Conservation (phyloP, 257 asterid genomes). For the Solanum chiquidenum region DNA sequence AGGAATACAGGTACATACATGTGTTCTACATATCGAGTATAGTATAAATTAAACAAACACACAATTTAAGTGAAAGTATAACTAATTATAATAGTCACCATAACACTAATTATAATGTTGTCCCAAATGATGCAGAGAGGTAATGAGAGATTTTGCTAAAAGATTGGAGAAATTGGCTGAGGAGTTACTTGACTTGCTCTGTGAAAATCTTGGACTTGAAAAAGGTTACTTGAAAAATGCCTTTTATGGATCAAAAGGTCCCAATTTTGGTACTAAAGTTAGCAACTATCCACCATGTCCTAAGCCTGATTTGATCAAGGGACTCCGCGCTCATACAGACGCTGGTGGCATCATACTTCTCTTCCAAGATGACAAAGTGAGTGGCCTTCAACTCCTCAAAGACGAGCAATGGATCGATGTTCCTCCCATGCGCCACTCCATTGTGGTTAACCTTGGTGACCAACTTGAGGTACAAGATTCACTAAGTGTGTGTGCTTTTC, state of each 20-base stretch:
- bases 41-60: background rate
- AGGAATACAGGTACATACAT: slow-evolving; percentile 5
- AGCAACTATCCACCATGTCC: slow-evolving; percentile 69
- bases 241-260: slow-evolving; percentile 26
- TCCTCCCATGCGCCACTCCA: slow-evolving; percentile 46
- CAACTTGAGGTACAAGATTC: slow-evolving; percentile 37
- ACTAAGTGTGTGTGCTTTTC: background rate
- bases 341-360: slow-evolving; percentile 61
- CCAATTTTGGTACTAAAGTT: slow-evolving; percentile 63
- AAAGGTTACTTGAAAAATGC: slow-evolving; percentile 43
- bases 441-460: slow-evolving; percentile 67
- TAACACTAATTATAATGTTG: background rate
- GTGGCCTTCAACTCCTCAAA: slow-evolving; percentile 54
- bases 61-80: background rate
- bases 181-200: slow-evolving; percentile 43
- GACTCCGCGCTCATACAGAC: slow-evolving; percentile 63
- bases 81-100: background rate
- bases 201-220: slow-evolving; percentile 45
- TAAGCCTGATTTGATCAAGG: slow-evolving; percentile 39
- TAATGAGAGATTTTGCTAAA: slow-evolving; percentile 44
- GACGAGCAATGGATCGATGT: slow-evolving; percentile 51
- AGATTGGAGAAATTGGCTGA: slow-evolving; percentile 42
- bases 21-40: background rate
- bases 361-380: slow-evolving; percentile 53
- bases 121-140: slow-evolving; percentile 24